phyloP scores from a whole-genome alignment of 169 alveolate genomes.

The Plasmodium ovale region DNA sequence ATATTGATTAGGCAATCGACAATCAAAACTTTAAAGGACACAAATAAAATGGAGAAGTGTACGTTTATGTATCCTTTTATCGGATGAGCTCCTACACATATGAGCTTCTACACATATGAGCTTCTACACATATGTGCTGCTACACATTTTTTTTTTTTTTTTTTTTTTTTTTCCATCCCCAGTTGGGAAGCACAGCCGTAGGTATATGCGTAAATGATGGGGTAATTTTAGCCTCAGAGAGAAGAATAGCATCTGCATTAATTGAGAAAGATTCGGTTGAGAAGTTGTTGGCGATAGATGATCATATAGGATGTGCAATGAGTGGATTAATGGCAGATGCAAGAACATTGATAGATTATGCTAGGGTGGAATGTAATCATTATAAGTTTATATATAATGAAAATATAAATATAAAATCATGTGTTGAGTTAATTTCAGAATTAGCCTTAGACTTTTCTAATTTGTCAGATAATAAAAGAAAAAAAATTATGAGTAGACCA shows the following conservation, averaged over 20 bases:
- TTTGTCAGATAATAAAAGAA: conserved; percentile 85
- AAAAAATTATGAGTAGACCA: conserved; percentile 96
- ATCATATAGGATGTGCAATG: conserved; percentile 97
- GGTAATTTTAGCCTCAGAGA: conserved; percentile 97
- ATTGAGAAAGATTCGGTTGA: conserved; percentile 94
- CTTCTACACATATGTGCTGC: not conserved
- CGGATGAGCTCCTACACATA: not conserved
- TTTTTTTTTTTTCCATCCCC: not conserved
- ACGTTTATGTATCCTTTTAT: not conserved
- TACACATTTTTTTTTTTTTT: not conserved
- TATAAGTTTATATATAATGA: conserved; percentile 97
- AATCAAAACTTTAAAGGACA: no score
- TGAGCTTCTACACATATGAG: not conserved
- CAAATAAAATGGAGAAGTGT: not conserved
- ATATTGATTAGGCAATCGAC: no score
- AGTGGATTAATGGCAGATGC: conserved; percentile 99
- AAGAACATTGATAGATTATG: conserved; percentile 97
- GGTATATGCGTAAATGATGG: conserved; percentile 97
- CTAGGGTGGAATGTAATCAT: conserved; percentile 97
- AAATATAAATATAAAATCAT: conserved; percentile 92
- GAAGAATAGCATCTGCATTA: conserved; percentile 92
- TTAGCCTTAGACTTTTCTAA: conserved; percentile 96
- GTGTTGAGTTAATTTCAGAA: conserved; percentile 94
- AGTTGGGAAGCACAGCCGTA: conserved; percentile 98
- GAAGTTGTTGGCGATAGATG: conserved; percentile 95